Base-by-base conservation (phyloP, 768 basidiomycete species). In the Xerocomellus intermedius region DNA sequence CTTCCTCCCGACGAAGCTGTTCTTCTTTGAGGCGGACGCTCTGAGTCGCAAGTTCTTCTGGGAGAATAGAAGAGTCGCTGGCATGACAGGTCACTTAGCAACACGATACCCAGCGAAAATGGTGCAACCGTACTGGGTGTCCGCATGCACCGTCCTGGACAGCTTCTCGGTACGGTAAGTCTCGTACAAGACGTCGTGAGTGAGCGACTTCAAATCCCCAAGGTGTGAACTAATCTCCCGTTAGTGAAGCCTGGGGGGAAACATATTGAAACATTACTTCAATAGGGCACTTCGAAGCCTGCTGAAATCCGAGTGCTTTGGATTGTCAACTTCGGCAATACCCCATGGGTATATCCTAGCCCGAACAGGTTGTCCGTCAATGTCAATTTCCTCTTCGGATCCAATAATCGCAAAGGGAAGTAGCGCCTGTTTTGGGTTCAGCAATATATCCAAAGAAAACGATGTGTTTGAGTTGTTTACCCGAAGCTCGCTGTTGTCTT, bases 291-390 rank as follows among this genome's bases (percentile, higher is more conserved):
- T 89, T 63, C 96, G 79, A 56, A 99, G 83, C 54, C 94, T 80
- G 73, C 89, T 91, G 72, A 98, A 98, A 77, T 99, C 97, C n/a
- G 92, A 97, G 77, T 99, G 97, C 71, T 93, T 90, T n/a, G 94
- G 94, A 73, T 98, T 98, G 79, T 99, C 97, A 57, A 98, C 95
- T 70, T 98, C 95, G 48, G 91, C 97, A 56, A 98, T 82, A 66
- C 97, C 97, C 97, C 97, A 99, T 5, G 97, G 97, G 74, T 98
- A 99, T 68, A 94, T 87, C 62, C 97, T 82, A 38, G 91, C 96
- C 56, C 97, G 89, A 60, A 97, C 86, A 42, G 85, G 85, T 72
- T 94, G 86, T 28, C 95, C 97, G 48, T 92, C 87, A 58, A 98
- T 81, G 65, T 95, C 91, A 59, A 98, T 85, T 73, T 98, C 96